These are phyloP conservation scores for Bothriochloa decipiens DNA, from an alignment of 176 grass and related monocot genomes.

Conservation along the genomic window DNA sequence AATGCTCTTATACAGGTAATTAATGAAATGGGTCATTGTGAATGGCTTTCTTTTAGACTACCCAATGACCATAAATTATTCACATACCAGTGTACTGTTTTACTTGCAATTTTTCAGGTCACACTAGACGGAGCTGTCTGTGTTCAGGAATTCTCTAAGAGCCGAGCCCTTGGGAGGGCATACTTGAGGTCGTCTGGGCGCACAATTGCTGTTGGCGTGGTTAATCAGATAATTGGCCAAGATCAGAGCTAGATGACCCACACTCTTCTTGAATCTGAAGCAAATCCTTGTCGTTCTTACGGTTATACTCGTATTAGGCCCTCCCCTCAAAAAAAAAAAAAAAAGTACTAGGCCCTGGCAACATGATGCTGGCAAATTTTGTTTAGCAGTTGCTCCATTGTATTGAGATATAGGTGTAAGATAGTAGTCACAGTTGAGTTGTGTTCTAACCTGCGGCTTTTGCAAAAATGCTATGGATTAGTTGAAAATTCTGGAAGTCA, in stretches of 20 bases:
- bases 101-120: slow-evolving; percentile 50
- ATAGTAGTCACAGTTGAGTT: slow-evolving; percentile 16
- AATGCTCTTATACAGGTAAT: slow-evolving; percentile 82
- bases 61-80: slow-evolving; percentile 11
- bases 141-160: slow-evolving; percentile 83
- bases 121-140: slow-evolving; percentile 64
- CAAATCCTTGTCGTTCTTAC: neutral
- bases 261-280: neutral
- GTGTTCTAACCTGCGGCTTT: neutral
- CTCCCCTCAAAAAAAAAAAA: too few species aligned
- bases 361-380: slow-evolving; percentile 47
- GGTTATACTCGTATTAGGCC: neutral
- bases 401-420: slow-evolving; percentile 26
- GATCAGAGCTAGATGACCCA: slow-evolving; percentile 35
- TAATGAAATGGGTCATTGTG: neutral
- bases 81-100: neutral
- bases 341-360: neutral
- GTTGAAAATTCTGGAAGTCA: neutral
- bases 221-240: slow-evolving; percentile 55
- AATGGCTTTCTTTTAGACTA: neutral
- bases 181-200: slow-evolving; percentile 76
- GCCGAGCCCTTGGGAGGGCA: slow-evolving; percentile 73
- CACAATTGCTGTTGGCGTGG: slow-evolving; percentile 81
- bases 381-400: slow-evolving; percentile 26
- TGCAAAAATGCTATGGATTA: neutral